Percentiles rank a stretch among this genome's conserved stretches.
Conservation (phyloP, 202 grass and related monocot genomes). For the Musa balbisiana region DNA sequence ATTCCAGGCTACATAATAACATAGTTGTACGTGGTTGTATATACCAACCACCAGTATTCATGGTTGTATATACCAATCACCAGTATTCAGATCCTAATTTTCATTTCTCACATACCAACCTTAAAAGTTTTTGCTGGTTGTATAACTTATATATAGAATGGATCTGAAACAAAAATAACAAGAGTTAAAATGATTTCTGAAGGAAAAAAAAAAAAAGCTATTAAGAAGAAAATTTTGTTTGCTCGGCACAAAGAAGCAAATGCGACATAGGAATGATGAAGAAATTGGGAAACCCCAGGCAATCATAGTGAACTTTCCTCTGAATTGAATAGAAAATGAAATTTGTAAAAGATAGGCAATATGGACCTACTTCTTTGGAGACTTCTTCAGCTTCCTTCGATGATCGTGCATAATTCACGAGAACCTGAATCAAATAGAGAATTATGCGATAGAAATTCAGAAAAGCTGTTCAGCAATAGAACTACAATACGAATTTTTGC, state of each 20-base stretch:
- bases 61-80: background rate
- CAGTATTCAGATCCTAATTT: background rate
- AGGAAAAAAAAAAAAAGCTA: too few relatives aligned
- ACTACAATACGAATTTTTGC: background rate
- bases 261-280: background rate
- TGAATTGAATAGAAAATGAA: background rate
- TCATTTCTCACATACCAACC: background rate
- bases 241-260: background rate
- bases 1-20: background rate
- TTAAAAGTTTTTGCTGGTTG: background rate
- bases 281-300: background rate
- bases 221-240: background rate
- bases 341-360: background rate
- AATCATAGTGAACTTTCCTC: background rate
- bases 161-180: background rate
- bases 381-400: constrained; percentile 95
- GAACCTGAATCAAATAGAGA: constrained; percentile 44
- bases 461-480: background rate
- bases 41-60: too few relatives aligned
- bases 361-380: constrained; percentile 55
- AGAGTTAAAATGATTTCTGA: background rate
- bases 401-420: constrained; percentile 93
- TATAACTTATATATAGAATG: background rate
- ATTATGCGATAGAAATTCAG: background rate
- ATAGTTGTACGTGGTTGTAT: background rate